A percentile compares a stretch with the other conserved stretches of the same genome.
These are phyloP conservation scores for Epichloe hybrida DNA, from an alignment of 2,329 filamentous ascomycete genomes.

Conservation along the genomic window DNA sequence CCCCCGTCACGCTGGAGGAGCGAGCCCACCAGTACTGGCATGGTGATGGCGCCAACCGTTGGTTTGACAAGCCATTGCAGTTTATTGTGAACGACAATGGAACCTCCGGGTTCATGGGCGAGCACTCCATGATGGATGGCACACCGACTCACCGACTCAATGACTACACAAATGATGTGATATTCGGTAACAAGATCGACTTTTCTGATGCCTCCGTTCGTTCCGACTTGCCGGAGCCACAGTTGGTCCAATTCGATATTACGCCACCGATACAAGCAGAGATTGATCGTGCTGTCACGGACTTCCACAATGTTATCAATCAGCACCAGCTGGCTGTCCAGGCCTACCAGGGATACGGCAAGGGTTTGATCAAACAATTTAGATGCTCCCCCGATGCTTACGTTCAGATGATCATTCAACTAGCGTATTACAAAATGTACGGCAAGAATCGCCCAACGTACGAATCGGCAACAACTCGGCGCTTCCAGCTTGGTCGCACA, in stretches of 20 bases:
- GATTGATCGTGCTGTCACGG: slow-evolving; percentile 62
- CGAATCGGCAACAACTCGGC: slow-evolving; percentile 86
- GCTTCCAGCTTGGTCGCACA: slow-evolving; percentile 91
- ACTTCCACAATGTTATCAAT: slow-evolving; percentile 72
- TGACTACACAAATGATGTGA: slow-evolving; percentile 83
- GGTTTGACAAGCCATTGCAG: slow-evolving; percentile 96
- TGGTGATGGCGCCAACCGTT: slow-evolving; percentile 87
- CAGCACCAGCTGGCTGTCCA: slow-evolving; percentile 87
- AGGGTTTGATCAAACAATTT: slow-evolving; percentile 98
- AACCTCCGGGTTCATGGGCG: slow-evolving; percentile 92
- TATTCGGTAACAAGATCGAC: slow-evolving; percentile 90
- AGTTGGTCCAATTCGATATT: slow-evolving; percentile 64
- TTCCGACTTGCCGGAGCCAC: slow-evolving; percentile 71
- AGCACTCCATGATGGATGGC: slow-evolving; percentile 99
- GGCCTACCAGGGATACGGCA: slow-evolving; percentile 94
- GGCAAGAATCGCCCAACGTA: slow-evolving; percentile 96
- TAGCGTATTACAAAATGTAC: slow-evolving; percentile 98
- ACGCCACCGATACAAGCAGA: slow-evolving; percentile 60
- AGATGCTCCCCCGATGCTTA: slow-evolving; percentile 95
- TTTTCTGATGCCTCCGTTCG: slow-evolving; percentile 67
- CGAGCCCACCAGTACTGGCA: slow-evolving; percentile 97
- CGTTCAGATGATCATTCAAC: slow-evolving; percentile 96
- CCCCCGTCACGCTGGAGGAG: slow-evolving; percentile 87
- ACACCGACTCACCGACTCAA: slow-evolving; percentile 95
- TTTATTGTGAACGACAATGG: slow-evolving; percentile 98